These are phyloP conservation scores for Penicillium canariense DNA, from an alignment of 495 filamentous ascomycete genomes.

Conservation along the genomic window DNA sequence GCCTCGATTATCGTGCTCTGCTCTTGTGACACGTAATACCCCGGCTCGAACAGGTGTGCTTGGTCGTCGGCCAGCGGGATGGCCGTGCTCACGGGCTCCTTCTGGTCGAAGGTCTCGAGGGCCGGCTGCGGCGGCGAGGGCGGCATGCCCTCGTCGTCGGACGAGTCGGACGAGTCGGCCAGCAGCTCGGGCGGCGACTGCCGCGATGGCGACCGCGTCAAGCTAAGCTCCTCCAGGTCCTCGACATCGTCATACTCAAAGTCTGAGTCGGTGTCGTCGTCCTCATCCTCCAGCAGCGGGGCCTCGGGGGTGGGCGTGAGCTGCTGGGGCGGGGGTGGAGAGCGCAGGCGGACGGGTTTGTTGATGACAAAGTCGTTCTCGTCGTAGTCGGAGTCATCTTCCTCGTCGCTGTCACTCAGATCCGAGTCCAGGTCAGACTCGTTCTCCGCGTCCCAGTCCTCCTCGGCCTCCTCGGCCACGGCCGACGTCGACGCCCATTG, in stretches of 20 bases:
- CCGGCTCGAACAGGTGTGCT: constrained; percentile 53
- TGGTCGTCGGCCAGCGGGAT: constrained; percentile 43
- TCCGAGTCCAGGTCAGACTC: constrained; percentile 52
- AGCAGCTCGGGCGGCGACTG: constrained; percentile 77
- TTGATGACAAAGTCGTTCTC: constrained; percentile 45
- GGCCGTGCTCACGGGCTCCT: constrained; percentile 55
- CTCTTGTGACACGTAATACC: constrained; percentile 57
- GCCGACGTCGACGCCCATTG: constrained; percentile 86
- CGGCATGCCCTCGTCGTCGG: constrained; percentile 74
- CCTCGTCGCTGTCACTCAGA: constrained; percentile 61
- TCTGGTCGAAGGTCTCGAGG: constrained; percentile 68
- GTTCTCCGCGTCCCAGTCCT: constrained; percentile 68
- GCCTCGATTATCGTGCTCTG: constrained; percentile 44
- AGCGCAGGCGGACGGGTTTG: constrained; percentile 38
- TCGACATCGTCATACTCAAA: constrained; percentile 66
- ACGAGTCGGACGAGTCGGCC: constrained; percentile 63
- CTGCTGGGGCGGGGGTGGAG: constrained; percentile 29
- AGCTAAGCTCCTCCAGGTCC: constrained; percentile 62
- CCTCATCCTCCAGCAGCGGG: constrained; percentile 45
- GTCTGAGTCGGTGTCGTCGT: constrained; percentile 50
- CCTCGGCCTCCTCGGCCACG: constrained; percentile 69
- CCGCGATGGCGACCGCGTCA: constrained; percentile 72
- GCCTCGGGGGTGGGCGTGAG: constrained; percentile 35
- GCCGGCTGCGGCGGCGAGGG: constrained; percentile 73
- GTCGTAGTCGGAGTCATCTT: constrained; percentile 54